phyloP scores from a whole-genome alignment of 441 rosid genomes.

The Rhodomyrtus psidioides region DNA sequence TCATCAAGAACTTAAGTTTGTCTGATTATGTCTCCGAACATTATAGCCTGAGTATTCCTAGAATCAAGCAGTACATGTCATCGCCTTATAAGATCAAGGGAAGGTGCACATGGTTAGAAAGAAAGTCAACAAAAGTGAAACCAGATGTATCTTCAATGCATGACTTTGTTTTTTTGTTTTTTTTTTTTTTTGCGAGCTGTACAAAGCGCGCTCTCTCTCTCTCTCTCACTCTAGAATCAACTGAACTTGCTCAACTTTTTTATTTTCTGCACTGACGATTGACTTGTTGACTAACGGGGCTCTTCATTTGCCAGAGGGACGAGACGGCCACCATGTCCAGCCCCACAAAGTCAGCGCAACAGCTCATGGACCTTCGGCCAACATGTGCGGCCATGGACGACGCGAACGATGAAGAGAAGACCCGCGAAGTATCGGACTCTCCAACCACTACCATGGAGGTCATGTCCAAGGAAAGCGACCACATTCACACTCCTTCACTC shows the following conservation, averaged over 20 bases:
- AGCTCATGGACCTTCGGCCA: constrained; percentile 28
- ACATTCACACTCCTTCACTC: constrained; percentile 10
- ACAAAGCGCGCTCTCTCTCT: neutral
- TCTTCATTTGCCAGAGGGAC: constrained; percentile 15
- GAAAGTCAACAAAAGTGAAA: neutral
- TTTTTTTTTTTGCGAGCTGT: neutral
- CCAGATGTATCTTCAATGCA: neutral
- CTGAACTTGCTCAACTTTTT: neutral
- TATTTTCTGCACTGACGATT: neutral
- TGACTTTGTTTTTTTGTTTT: neutral
- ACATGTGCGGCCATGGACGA: constrained; percentile 18
- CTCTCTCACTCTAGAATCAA: neutral
- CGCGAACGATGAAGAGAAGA: constrained; percentile 28
- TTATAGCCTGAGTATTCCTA: neutral
- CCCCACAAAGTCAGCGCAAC: constrained; percentile 19
- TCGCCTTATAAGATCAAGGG: neutral
- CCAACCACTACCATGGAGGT: constrained; percentile 29
- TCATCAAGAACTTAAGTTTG: neutral
- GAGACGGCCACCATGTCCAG: constrained; percentile 16
- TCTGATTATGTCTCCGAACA: neutral
- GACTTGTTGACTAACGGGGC: neutral
- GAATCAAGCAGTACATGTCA: neutral
- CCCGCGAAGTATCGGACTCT: constrained; percentile 21
- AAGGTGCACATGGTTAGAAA: neutral
- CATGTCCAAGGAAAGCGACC: constrained; percentile 18